Base-by-base conservation (phyloP, 169 alveolate genomes). In the Plasmodium ovale region DNA sequence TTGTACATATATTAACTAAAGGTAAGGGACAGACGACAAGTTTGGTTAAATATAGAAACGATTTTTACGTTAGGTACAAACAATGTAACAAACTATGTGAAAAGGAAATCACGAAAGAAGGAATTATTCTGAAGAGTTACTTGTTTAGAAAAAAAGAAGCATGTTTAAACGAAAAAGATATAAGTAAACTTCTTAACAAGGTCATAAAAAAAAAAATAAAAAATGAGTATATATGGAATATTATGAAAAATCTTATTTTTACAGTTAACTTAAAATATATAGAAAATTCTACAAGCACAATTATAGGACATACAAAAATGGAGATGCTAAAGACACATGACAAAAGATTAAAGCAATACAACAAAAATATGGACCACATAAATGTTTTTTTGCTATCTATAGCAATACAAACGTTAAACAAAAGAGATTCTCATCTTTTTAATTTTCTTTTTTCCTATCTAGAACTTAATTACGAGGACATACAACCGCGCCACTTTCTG, bases 401-500 rank as follows among this genome's bases (percentile, higher is more conserved):
- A 35, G 89, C 89, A n/a, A 39, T 62, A 39, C 69, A 79, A 68
- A 51, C 33, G 19, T 54, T 65, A 35, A 79, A 79, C 58, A 79
- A 33, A 65, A 79, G 82, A 68, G 51, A 56, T 68, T 58, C 71
- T 7, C 3, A 19, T n/a, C 29, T 79, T 12, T 54, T 64, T 39
- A 79, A 37, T 56, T 79, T 79, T 16, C 37, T 79, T 25, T 79
- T 64, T 27, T 29, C 69, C 4, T 79, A 79, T 39, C 39, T 79
- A 21, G 49, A 54, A 19, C 35, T 31, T 12, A 49, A 25, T 58
- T 51, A 23, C 35, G n/a, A n/a, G 33, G 49, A 25, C 47, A 79
- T 79, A 27, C 82, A 79, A 31, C 89, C 89, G 33, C 35, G 89
- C 0, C 89, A 79, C 7, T 79, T 79, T 47, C 42, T 79, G 10